Conservation (phyloP, 2,329 filamentous ascomycete genomes). For the Pseudonectria foliicola region DNA sequence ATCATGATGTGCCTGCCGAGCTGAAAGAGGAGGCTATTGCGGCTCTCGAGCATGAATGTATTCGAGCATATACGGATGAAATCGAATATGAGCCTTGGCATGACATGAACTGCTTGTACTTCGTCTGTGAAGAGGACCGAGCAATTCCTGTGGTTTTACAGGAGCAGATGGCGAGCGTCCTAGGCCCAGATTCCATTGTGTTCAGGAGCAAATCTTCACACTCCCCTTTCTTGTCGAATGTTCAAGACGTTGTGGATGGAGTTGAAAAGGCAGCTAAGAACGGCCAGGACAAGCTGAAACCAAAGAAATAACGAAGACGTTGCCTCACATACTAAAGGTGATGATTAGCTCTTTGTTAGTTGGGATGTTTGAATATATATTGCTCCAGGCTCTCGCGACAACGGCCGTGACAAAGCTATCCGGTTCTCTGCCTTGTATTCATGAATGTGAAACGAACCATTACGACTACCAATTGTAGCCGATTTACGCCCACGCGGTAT, state of each 20-base stretch:
- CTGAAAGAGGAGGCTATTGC: constrained; percentile 6
- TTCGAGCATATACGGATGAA: constrained; percentile 12
- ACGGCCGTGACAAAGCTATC: no score
- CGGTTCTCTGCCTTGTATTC: no score
- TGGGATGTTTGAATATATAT: no score
- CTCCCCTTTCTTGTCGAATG: constrained; percentile 9
- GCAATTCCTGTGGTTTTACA: constrained; percentile 15
- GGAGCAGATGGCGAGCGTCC: constrained; percentile 11
- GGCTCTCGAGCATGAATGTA: constrained; percentile 10
- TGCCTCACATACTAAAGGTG: no score
- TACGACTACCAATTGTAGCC: no score
- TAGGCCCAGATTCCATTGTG: constrained; percentile 2
- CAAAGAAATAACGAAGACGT: no score
- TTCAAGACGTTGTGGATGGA: constrained; percentile 10
- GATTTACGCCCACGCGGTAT: no score
- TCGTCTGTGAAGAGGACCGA: constrained; percentile 18
- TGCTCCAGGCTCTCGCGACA: no score
- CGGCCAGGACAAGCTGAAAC: constrained; percentile 1
- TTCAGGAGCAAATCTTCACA: constrained; percentile 10
- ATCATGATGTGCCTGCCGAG: constrained; percentile 16
- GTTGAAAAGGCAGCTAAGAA: constrained; percentile 9
- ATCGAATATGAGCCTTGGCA: constrained; percentile 22
- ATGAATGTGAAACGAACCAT: no score
- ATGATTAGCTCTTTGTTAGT: no score
- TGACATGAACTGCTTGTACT: constrained; percentile 20